phyloP scores from a whole-genome alignment of 768 basidiomycete species.

The Russula brevipes region DNA sequence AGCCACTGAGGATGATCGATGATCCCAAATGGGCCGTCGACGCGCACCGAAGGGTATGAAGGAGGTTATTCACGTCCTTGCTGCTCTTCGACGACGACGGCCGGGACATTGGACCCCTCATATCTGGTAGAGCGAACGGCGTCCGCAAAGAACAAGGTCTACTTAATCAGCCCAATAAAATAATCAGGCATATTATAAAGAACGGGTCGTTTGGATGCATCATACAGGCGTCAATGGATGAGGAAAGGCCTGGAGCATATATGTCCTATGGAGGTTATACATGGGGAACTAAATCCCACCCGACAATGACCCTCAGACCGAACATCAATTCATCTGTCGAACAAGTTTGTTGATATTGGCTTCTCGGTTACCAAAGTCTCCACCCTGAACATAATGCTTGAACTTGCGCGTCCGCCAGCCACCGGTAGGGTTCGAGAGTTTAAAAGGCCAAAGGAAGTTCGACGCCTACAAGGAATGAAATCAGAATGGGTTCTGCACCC shows the following conservation, averaged over 20 bases:
- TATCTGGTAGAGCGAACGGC: neutral
- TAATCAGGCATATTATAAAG: neutral
- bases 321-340: constrained; percentile 79
- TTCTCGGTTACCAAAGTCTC: constrained; percentile 97
- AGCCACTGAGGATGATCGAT: neutral
- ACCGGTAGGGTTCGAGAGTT: constrained; percentile 97
- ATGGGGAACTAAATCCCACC: constrained; percentile 9
- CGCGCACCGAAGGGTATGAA: constrained; percentile 49
- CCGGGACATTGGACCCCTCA: neutral
- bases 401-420: constrained; percentile 98
- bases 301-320: constrained; percentile 4
- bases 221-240: constrained; percentile 13
- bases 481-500: neutral
- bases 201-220: constrained; percentile 11
- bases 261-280: constrained; percentile 33
- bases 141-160: neutral
- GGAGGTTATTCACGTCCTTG: constrained; percentile 40
- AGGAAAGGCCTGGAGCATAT: constrained; percentile 22
- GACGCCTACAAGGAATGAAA: constrained; percentile 43
- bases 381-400: constrained; percentile 93
- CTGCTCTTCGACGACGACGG: constrained; percentile 3
- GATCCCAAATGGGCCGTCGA: neutral
- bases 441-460: constrained; percentile 99
- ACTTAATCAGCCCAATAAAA: neutral
- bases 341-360: constrained; percentile 96